These are phyloP conservation scores for Xylaria sp. DNA, from an alignment of 2,329 filamentous ascomycete species.

Conservation along the genomic window DNA sequence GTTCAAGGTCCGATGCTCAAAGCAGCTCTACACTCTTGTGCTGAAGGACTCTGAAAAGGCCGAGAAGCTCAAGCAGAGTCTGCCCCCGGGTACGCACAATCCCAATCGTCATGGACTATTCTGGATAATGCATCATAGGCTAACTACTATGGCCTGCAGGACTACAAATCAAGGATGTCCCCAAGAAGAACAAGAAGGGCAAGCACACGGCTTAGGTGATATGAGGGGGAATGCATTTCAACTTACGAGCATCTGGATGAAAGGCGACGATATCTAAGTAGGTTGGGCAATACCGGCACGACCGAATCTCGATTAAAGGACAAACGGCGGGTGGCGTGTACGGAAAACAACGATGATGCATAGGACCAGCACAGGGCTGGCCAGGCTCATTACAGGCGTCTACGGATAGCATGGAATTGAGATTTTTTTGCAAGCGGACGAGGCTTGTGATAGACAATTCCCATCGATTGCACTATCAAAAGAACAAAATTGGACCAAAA, in stretches of 20 bases:
- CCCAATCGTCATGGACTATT: background rate
- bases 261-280: conserved; percentile 32
- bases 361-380: conserved; percentile 49
- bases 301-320: conserved; percentile 34
- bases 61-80: conserved; percentile 99
- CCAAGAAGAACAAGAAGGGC: conserved; percentile 65
- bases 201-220: conserved; percentile 54
- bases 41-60: conserved; percentile 99
- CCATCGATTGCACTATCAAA: conserved; percentile 45
- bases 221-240: conserved; percentile 15
- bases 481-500: conserved; percentile 37
- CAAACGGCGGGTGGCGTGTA: conserved; percentile 38
- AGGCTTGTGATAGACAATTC: conserved; percentile 50
- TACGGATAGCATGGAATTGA: conserved; percentile 66
- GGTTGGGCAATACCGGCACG: conserved; percentile 38
- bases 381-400: conserved; percentile 62
- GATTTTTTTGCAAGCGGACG: conserved; percentile 49
- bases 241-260: conserved; percentile 32
- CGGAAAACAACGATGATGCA: conserved; percentile 43
- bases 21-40: conserved; percentile 96
- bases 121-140: conserved; percentile 20
- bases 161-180: conserved; percentile 65
- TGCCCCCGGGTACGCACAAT: conserved; percentile 86
- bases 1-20: conserved; percentile 99
- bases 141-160: conserved; percentile 51